phyloP scores from a whole-genome alignment of 1,284 basidiomycete genomes.

The Ustilago curta region DNA sequence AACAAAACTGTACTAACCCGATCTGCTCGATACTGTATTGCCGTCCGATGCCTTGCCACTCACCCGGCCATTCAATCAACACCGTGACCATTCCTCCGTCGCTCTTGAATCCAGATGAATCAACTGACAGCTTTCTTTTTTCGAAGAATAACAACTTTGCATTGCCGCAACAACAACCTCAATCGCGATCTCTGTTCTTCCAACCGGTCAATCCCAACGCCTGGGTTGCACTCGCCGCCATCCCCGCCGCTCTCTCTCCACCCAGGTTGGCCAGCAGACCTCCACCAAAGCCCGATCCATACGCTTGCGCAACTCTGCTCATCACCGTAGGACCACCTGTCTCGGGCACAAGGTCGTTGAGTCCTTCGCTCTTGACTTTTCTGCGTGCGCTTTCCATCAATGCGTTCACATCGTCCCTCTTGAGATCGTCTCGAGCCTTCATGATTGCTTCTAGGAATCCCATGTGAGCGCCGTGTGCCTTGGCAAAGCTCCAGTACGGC shows the following conservation, averaged over 20 bases:
- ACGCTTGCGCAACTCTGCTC: constrained; percentile 58
- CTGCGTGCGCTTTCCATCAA: constrained; percentile 94
- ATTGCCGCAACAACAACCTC: not conserved
- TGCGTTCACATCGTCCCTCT: constrained; percentile 85
- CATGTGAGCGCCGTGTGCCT: constrained; percentile 91
- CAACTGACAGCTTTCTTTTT: too few relatives aligned
- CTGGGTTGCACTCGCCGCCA: constrained; percentile 41
- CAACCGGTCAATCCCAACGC: constrained; percentile 38
- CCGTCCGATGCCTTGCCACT: too few relatives aligned
- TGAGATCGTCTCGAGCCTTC: constrained; percentile 89
- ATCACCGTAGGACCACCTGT: constrained; percentile 60
- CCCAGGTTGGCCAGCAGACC: constrained; percentile 42
- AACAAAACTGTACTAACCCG: too few relatives aligned
- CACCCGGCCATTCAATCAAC: too few relatives aligned
- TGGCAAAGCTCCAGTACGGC: constrained; percentile 92
- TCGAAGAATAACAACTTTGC: too few relatives aligned
- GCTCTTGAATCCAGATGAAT: too few relatives aligned
- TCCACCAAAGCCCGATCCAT: constrained; percentile 37
- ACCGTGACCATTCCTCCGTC: too few relatives aligned
- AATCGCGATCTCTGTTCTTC: constrained; percentile 40
- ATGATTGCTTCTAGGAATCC: constrained; percentile 90
- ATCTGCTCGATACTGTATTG: too few relatives aligned
- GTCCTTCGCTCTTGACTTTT: constrained; percentile 76
- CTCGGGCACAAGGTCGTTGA: constrained; percentile 61
- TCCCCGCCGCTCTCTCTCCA: constrained; percentile 33